Evolutionary conservation across 73 alveolate species (phyloP), one percentile per base, ranked within the genome.

Genomic region (Stentor roeselii): DNA sequence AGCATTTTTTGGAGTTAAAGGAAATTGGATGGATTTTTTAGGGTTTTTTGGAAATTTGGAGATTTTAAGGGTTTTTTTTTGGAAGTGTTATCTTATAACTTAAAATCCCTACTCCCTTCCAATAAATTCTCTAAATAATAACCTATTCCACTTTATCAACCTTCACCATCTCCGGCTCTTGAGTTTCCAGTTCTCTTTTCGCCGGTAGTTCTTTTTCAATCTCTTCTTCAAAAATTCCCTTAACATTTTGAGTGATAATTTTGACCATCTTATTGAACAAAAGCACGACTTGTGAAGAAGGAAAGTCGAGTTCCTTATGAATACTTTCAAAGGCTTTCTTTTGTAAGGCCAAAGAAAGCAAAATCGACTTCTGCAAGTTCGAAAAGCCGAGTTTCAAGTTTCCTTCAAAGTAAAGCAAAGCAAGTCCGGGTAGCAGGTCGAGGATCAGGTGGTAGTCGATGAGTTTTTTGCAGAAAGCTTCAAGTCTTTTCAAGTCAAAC

Each of bases 371-470:
- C 90, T 97, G 94, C 39, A 93, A 86, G 87, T 93, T 91, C 74
- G 95, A 85, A 88, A 95, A 88, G 75, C 95, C 80, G 14, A 94
- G 86, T 30, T 82, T 58, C 86, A 94, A 40, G 77, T 91, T 84
- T 75, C 90, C 88, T 59, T 88, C 83, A 40, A 94, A 95, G 91
- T 85, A 91, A 34, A 97, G 90, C 85, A 94, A 90, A 21, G 98
- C 94, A 40, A 97, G 74, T 50, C 91, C 85, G 41, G 99, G 99
- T 40, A 97, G 92, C 14, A 97, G 87, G 90, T 97, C 99, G 83
- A 97, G 85, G n/a, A 97, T 95, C 86, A 96, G 90, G 82, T 95
- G 97, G 90, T 91, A 97, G 88, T 97, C 98, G 3, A 96, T 92
- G 93, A 97, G 78, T 86, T 95, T 97, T 87, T 94, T 96, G 38